Evolutionary conservation across 2,329 filamentous ascomycete species (phyloP).

Genomic region (Fusarium mangiferae): DNA sequence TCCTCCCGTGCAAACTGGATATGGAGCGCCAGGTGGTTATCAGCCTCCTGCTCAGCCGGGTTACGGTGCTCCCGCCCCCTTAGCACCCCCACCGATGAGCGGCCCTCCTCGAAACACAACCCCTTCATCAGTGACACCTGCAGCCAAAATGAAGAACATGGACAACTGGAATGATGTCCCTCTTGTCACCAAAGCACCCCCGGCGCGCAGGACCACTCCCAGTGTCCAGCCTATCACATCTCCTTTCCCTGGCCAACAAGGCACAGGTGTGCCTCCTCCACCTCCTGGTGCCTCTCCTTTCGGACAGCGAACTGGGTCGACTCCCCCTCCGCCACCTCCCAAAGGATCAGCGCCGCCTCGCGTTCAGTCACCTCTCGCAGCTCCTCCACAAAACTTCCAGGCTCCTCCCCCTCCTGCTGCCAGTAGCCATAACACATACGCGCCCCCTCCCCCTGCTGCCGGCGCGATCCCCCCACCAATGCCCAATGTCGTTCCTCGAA

Average conservation of each 20-base stretch:
- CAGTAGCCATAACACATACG: conserved; percentile 69
- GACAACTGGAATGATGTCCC: conserved; percentile 96
- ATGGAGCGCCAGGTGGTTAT: conserved; percentile 56
- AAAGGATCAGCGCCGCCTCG: conserved; percentile 78
- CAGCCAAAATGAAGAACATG: conserved; percentile 76
- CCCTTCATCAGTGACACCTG: conserved; percentile 71
- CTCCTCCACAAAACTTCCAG: conserved; percentile 62
- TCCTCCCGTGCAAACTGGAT: conserved; percentile 49
- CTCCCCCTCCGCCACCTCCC: conserved; percentile 84
- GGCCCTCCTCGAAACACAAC: conserved; percentile 68
- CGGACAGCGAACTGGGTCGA: conserved; percentile 69
- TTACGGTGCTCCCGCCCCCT: conserved; percentile 50
- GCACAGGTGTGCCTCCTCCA: conserved; percentile 66
- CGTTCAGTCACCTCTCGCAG: conserved; percentile 76
- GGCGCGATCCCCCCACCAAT: conserved; percentile 71
- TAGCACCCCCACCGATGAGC: conserved; percentile 49
- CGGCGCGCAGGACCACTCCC: conserved; percentile 80
- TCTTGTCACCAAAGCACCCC: conserved; percentile 75
- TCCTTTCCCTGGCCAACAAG: conserved; percentile 77
- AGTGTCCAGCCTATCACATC: conserved; percentile 74
- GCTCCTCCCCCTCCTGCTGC: conserved; percentile 59
- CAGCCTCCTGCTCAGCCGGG: conserved; percentile 60
- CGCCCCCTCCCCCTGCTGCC: conserved; percentile 66
- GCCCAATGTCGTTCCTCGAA: conserved; percentile 74
- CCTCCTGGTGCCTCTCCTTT: conserved; percentile 62